phyloP scores from a whole-genome alignment of 139 green algal genomes.

The Gonium pectorale region DNA sequence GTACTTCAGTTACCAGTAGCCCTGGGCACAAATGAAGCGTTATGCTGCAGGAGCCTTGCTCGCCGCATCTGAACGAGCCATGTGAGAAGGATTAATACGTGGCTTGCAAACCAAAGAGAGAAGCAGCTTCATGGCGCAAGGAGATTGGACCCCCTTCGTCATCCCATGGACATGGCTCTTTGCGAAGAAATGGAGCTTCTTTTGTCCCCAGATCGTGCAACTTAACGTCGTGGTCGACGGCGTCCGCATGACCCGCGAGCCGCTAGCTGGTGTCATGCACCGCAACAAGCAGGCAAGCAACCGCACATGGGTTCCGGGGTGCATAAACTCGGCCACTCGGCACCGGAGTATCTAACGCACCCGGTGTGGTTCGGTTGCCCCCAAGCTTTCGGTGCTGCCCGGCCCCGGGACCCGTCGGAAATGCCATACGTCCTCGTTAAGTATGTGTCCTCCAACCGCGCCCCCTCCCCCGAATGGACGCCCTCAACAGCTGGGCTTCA shows the following conservation, averaged over 20 bases:
- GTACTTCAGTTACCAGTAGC: too few relatives aligned
- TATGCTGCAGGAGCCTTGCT: too few relatives aligned
- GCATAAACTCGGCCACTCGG: background rate
- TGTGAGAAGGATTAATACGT: too few relatives aligned
- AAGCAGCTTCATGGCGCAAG: too few relatives aligned
- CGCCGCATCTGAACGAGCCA: too few relatives aligned
- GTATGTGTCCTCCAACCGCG: too few relatives aligned
- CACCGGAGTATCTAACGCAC: background rate
- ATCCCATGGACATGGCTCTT: constrained; percentile 25
- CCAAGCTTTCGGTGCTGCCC: background rate
- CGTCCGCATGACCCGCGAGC: background rate
- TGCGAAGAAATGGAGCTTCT: background rate
- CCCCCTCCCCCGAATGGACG: background rate
- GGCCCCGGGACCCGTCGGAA: background rate
- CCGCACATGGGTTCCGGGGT: background rate
- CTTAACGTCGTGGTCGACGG: background rate
- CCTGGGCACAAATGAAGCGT: too few relatives aligned
- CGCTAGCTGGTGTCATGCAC: background rate
- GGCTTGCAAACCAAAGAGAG: too few relatives aligned
- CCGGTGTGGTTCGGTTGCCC: background rate
- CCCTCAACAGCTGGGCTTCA: constrained; percentile 16
- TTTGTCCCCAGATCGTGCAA: background rate
- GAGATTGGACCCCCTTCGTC: constrained; percentile 23
- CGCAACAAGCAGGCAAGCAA: constrained; percentile 14
- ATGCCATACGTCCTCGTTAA: background rate